Evolutionary conservation across 1,284 basidiomycete species (phyloP).

Genomic region (Malassezia arunalokei): DNA sequence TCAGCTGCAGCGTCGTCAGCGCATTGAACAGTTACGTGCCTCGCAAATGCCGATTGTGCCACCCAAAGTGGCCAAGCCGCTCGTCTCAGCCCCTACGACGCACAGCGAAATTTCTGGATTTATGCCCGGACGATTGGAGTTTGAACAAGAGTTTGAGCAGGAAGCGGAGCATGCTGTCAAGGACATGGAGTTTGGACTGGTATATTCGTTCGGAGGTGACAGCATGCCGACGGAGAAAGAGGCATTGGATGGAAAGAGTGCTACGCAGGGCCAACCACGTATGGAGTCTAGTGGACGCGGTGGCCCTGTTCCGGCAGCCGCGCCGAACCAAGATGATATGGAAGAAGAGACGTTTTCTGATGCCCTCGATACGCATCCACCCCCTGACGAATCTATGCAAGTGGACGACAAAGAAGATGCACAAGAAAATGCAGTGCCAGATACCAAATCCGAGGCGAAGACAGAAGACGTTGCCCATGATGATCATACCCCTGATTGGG

Average conservation of each 20-base stretch:
- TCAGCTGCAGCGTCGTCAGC: slow-evolving; percentile 34
- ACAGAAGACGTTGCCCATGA: slow-evolving; percentile 22
- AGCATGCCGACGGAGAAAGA: slow-evolving; percentile 36
- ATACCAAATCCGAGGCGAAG: not conserved
- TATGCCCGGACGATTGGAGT: slow-evolving; percentile 90
- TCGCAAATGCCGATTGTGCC: slow-evolving; percentile 32
- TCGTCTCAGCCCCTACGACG: slow-evolving; percentile 83
- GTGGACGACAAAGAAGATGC: slow-evolving; percentile 5
- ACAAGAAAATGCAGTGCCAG: not conserved
- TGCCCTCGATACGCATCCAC: slow-evolving; percentile 1
- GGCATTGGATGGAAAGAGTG: slow-evolving; percentile 30
- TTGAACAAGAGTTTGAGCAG: slow-evolving; percentile 82
- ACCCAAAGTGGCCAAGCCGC: slow-evolving; percentile 52
- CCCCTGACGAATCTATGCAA: not conserved
- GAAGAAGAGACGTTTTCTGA: slow-evolving; percentile 16
- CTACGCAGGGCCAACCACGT: slow-evolving; percentile 27
- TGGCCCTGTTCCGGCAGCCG: slow-evolving; percentile 39
- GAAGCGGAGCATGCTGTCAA: slow-evolving; percentile 91
- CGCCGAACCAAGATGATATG: slow-evolving; percentile 12
- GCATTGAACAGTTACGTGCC: slow-evolving; percentile 35
- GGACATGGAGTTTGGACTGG: slow-evolving; percentile 86
- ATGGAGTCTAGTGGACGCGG: slow-evolving; percentile 56
- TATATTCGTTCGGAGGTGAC: slow-evolving; percentile 70
- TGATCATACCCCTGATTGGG: slow-evolving; percentile 48
- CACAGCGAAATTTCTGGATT: slow-evolving; percentile 79